A percentile compares a stretch with the other conserved stretches of the same genome.
Conservation (phyloP, 805 yeast genomes). For the Candida sphagnicola region DNA sequence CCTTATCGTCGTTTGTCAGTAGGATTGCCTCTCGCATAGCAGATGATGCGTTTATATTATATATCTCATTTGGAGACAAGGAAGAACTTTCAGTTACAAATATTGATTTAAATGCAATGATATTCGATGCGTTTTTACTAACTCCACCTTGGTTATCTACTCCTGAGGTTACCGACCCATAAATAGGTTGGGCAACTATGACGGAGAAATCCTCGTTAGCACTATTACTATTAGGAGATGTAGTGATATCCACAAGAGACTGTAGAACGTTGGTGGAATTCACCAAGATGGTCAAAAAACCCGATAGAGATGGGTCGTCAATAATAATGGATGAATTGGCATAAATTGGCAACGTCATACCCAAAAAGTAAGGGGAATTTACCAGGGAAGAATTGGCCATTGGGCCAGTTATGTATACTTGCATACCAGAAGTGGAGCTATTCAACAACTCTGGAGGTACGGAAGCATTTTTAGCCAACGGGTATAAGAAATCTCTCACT, state of each 20-base stretch:
- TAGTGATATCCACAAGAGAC: conserved; percentile 21
- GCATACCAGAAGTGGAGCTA: conserved; percentile 11
- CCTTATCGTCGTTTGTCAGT: neutral
- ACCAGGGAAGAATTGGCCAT: conserved; percentile 32
- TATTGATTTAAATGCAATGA: conserved; percentile 44
- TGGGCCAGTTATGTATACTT: conserved; percentile 61
- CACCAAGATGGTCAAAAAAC: conserved; percentile 61
- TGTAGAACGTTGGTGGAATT: conserved; percentile 27
- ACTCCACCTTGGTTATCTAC: conserved; percentile 19
- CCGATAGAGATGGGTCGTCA: conserved; percentile 54
- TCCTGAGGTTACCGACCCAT: conserved; percentile 9
- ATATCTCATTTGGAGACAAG: conserved; percentile 17
- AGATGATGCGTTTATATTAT: conserved; percentile 23
- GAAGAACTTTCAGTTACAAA: conserved; percentile 19
- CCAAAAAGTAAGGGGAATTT: conserved; percentile 45
- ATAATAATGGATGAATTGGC: conserved; percentile 71
- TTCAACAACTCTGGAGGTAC: conserved; percentile 43
- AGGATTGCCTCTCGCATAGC: conserved; percentile 27
- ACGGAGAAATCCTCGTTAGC: conserved; percentile 22
- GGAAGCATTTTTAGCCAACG: conserved; percentile 43
- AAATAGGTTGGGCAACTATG: conserved; percentile 32
- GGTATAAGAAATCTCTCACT: conserved; percentile 40
- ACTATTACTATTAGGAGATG: conserved; percentile 3
- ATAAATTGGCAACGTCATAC: conserved; percentile 73
- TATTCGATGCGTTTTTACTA: conserved; percentile 30